These are phyloP conservation scores for Berkeleyomyces basicola DNA, from an alignment of 2,329 filamentous ascomycete genomes.

Conservation along the genomic window DNA sequence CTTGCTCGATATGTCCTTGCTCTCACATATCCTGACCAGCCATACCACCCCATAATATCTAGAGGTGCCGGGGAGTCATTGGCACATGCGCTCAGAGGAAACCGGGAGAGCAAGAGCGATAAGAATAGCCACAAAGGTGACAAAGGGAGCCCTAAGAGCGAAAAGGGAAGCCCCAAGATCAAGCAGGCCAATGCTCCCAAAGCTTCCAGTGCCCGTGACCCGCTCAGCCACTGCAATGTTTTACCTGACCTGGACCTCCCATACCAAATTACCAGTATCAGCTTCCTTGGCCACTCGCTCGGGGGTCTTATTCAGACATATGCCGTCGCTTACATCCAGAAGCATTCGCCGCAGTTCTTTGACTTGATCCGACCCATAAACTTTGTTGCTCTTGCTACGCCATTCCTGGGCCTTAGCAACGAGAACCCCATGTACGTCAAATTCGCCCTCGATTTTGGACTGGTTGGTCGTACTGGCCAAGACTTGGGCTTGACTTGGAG, in stretches of 20 bases:
- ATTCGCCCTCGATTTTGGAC: constrained; percentile 87
- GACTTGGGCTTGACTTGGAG: constrained; percentile 91
- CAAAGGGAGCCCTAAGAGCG: neutral
- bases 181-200: neutral
- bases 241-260: constrained; percentile 21
- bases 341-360: constrained; percentile 86
- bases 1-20: constrained; percentile 79
- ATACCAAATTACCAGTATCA: constrained; percentile 86
- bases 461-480: constrained; percentile 90
- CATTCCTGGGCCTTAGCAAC: constrained; percentile 82
- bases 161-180: neutral
- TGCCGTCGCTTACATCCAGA: constrained; percentile 89
- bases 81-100: constrained; percentile 24
- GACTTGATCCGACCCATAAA: constrained; percentile 73
- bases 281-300: constrained; percentile 82
- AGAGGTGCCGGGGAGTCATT: constrained; percentile 33
- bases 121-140: neutral
- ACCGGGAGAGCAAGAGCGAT: constrained; percentile 15
- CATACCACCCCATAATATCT: constrained; percentile 49
- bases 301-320: constrained; percentile 86
- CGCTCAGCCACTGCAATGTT: constrained; percentile 21
- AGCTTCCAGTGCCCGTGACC: neutral
- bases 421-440: constrained; percentile 96
- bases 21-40: constrained; percentile 88
- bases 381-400: constrained; percentile 75